A percentile compares a stretch with the other conserved stretches of the same genome.
Conservation (phyloP, 2,329 filamentous ascomycete species). For the Sporothrix euskadiensis region DNA sequence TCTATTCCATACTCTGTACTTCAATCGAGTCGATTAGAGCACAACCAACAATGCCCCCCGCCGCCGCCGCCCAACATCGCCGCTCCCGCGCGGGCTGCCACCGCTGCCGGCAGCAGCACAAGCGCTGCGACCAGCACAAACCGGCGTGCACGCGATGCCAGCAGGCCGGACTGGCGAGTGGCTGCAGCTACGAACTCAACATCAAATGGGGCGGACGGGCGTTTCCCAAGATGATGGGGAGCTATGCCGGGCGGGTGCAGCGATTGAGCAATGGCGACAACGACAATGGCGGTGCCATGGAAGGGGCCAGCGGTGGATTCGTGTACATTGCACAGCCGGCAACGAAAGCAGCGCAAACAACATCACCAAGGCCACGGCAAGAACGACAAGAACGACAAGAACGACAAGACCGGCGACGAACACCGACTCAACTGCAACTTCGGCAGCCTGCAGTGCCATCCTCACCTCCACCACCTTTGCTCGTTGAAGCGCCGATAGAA, state of each 20-base stretch:
- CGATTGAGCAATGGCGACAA: conserved; percentile 11
- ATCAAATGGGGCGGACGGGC: conserved; percentile 29
- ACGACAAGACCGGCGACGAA: background rate
- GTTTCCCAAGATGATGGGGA: conserved; percentile 27
- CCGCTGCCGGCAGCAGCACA: conserved; percentile 27
- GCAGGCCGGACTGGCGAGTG: conserved; percentile 45
- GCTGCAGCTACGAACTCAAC: conserved; percentile 40
- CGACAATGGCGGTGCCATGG: background rate
- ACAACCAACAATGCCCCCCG: background rate
- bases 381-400: background rate
- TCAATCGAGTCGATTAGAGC: too few relatives aligned
- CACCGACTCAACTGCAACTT: background rate
- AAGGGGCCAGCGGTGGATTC: background rate
- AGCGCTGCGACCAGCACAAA: conserved; percentile 50
- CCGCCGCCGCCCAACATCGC: background rate
- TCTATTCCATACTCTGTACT: background rate
- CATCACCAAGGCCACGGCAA: background rate
- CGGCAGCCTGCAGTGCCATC: background rate
- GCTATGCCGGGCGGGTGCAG: conserved; percentile 24
- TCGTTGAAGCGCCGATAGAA: background rate
- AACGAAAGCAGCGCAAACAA: background rate
- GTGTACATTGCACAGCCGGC: conserved; percentile 22
- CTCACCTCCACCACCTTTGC: background rate
- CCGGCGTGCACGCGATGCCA: conserved; percentile 53
- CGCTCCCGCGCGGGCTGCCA: conserved; percentile 25